Percentiles rank a stretch among this genome's conserved stretches.
Conservation (phyloP, 1,139 yeast genomes). For the Debaryomycetaceae sp. region DNA sequence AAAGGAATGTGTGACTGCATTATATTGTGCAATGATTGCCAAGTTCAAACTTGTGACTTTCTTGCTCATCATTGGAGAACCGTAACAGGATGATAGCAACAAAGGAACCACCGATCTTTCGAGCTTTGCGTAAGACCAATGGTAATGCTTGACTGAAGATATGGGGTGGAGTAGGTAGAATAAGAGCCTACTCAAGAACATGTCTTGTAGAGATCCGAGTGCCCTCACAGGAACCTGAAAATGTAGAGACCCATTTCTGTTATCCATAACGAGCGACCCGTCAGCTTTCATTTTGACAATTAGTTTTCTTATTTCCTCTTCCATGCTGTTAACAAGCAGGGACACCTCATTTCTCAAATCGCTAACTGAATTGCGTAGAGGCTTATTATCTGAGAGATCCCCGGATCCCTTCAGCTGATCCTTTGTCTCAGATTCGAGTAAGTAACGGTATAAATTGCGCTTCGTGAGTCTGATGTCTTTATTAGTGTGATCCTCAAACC, state of each 20-base stretch:
- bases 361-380: neutral
- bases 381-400: neutral
- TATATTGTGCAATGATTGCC: neutral
- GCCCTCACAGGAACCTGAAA: constrained; percentile 3
- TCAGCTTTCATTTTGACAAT: neutral
- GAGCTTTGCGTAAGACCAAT: constrained; percentile 45
- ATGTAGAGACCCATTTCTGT: constrained; percentile 3
- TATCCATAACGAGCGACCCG: neutral
- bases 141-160: constrained; percentile 40
- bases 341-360: constrained; percentile 7
- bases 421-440: constrained; percentile 14
- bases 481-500: constrained; percentile 75
- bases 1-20: constrained; percentile 3
- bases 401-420: neutral
- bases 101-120: constrained; percentile 31
- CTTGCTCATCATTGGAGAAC: neutral
- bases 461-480: constrained; percentile 48
- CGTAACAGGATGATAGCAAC: constrained; percentile 8
- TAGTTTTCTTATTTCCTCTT: constrained; percentile 1
- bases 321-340: constrained; percentile 12
- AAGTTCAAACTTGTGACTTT: constrained; percentile 1
- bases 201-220: constrained; percentile 11
- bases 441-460: constrained; percentile 47
- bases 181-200: constrained; percentile 30
- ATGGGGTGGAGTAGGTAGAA: constrained; percentile 29